Evolutionary conservation across 2,329 filamentous ascomycete genomes (phyloP).

Genomic region (Cladosporium austrohemisphaericum): DNA sequence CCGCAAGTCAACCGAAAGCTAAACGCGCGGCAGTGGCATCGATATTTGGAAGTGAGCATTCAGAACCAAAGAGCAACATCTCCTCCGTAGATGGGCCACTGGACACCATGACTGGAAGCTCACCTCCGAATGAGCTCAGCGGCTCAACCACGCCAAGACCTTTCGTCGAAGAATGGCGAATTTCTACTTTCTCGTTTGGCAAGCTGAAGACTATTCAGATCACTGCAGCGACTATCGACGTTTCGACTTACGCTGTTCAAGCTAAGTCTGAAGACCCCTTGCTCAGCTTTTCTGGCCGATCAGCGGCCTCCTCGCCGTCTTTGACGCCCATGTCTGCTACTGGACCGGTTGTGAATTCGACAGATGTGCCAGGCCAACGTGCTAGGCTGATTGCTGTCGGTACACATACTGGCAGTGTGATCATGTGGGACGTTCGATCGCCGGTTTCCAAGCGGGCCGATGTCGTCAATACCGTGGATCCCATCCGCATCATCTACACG

Average conservation of each 20-base stretch:
- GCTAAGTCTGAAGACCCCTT: conserved; percentile 76
- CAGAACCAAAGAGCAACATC: too few relatives aligned
- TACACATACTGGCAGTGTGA: conserved; percentile 70
- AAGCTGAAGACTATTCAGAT: conserved; percentile 59
- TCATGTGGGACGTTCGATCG: conserved; percentile 82
- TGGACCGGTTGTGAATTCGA: conserved; percentile 42
- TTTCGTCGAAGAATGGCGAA: conserved; percentile 61
- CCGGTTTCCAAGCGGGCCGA: conserved; percentile 53
- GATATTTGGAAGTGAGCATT: conserved; percentile 48
- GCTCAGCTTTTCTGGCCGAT: conserved; percentile 54
- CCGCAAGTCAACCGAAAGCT: conserved; percentile 28
- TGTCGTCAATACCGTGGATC: conserved; percentile 58
- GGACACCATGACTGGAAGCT: conserved; percentile 26
- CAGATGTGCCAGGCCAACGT: conserved; percentile 78
- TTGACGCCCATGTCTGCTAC: conserved; percentile 50
- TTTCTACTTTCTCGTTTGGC: conserved; percentile 59
- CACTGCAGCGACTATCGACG: conserved; percentile 68
- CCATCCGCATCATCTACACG: conserved; percentile 79
- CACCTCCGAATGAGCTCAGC: conserved; percentile 25
- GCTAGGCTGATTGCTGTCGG: conserved; percentile 78
- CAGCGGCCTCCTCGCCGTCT: conserved; percentile 51
- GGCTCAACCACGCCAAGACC: conserved; percentile 29
- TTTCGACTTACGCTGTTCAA: conserved; percentile 66
- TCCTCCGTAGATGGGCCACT: too few relatives aligned
- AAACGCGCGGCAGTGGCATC: conserved; percentile 23